Percentiles rank a stretch among this genome's conserved stretches.
Evolutionary conservation across 257 asterid species (phyloP).

Genomic region (Apocynum venetum): DNA sequence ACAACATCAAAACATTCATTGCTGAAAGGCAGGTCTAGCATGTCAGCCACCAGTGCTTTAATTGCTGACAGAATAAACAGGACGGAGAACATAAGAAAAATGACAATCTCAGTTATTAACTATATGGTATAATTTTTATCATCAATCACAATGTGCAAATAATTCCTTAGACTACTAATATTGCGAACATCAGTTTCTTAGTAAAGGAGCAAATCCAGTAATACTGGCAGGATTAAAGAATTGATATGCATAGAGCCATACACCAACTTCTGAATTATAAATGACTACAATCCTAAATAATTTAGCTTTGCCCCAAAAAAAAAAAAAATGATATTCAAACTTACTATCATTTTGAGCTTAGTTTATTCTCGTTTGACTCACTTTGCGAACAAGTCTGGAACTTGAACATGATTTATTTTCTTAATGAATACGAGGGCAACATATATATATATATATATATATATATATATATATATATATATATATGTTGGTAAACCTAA

Average conservation of each 20-base stretch:
- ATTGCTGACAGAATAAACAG: conserved; percentile 47
- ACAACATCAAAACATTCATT: conserved; percentile 80
- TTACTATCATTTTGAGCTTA: not conserved
- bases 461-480: too few species aligned
- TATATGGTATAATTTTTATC: not conserved
- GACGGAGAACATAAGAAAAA: conserved; percentile 7
- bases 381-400: not conserved
- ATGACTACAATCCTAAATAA: not conserved
- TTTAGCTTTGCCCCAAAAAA: not conserved
- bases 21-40: conserved; percentile 87
- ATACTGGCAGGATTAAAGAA: not conserved
- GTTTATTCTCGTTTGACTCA: not conserved
- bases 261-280: not conserved
- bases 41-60: conserved; percentile 89
- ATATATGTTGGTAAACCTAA: not conserved
- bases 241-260: not conserved
- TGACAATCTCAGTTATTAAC: not conserved
- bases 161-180: not conserved
- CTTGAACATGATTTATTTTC: not conserved
- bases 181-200: not conserved
- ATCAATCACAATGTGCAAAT: not conserved
- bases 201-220: not conserved
- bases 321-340: not conserved
- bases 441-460: too few species aligned
- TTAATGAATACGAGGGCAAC: not conserved